Evolutionary conservation across 352 stramenopile species (phyloP), one percentile per base, ranked within the genome.

Genomic region (Pythium rishiriense): DNA sequence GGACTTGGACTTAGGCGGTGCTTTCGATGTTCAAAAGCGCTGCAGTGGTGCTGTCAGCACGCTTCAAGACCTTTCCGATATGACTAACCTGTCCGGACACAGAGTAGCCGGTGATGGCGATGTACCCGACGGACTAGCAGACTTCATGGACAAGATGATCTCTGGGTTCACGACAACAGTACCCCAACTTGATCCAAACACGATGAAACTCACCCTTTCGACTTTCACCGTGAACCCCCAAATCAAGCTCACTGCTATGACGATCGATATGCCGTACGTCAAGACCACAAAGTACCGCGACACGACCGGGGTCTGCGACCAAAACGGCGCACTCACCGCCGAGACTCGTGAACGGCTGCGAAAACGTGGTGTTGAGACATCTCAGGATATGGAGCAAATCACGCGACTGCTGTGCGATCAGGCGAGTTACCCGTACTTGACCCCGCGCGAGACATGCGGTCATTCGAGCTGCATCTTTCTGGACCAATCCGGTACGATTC

Each of bases 211-310:
- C 39, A 51, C 47, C 7, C n/a, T 82, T 1, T 65, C 79, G 26
- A 68, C 64, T 8, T 82, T 71, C 58, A 51, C 64, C 5, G 63
- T 85, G 25, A 77, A 60, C 1, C 42, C 65, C 8, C 59, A 74
- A 21, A 58, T 85, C 39, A 78, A 72, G 8, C 35, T 82, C 29
- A 75, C 66, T 11, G 55, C 72, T 41, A 64, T 85, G 63, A 80
- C 66, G 4, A 26, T 85, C 39, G 66, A 78, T 12, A 68, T 80
- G 24, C 68, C 76, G 25, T 51, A 79, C 50, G 47, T 60, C 22
- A 0, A 28, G 14, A 54, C 49, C 10, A 59, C 65, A 7, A 49
- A 72, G 29, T 81, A 81, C 51, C 70, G 67, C 24, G 63, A 79
- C 29, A 41, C 71, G 12, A 69, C 41, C 5, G 52, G 66, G 10